Conservation (phyloP, 1,139 yeast genomes). For the Taiozyma sp. region DNA sequence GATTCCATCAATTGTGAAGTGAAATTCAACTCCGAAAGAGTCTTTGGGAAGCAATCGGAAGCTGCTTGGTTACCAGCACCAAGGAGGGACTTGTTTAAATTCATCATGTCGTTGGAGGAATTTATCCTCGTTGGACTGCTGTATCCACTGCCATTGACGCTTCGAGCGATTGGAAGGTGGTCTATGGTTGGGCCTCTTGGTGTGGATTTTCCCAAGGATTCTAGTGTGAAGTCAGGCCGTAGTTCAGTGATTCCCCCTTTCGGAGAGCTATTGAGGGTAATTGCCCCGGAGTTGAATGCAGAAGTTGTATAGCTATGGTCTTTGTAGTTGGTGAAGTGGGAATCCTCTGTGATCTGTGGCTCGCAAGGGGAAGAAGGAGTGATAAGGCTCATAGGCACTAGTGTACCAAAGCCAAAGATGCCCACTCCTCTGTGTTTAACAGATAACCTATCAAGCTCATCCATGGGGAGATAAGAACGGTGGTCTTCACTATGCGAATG, state of each 20-base stretch:
- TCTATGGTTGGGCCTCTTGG: background rate
- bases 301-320: background rate
- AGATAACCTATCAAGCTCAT: background rate
- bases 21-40: background rate
- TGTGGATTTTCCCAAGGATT: background rate
- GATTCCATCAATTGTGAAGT: conserved; percentile 2
- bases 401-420: conserved; percentile 19
- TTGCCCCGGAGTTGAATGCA: background rate
- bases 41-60: background rate
- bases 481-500: background rate
- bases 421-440: conserved; percentile 11
- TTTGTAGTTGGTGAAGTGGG: background rate
- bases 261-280: conserved; percentile 1
- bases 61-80: background rate
- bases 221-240: background rate
- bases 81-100: background rate
- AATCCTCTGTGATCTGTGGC: background rate
- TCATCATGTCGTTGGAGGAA: conserved; percentile 6
- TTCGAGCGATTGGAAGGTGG: background rate
- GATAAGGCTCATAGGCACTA: conserved; percentile 16
- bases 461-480: background rate
- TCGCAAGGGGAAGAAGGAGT: background rate
- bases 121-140: conserved; percentile 12
- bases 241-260: background rate
- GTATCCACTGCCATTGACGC: conserved; percentile 1